phyloP scores from a whole-genome alignment of 2,329 filamentous ascomycete genomes.

The Cladosporium sp. region DNA sequence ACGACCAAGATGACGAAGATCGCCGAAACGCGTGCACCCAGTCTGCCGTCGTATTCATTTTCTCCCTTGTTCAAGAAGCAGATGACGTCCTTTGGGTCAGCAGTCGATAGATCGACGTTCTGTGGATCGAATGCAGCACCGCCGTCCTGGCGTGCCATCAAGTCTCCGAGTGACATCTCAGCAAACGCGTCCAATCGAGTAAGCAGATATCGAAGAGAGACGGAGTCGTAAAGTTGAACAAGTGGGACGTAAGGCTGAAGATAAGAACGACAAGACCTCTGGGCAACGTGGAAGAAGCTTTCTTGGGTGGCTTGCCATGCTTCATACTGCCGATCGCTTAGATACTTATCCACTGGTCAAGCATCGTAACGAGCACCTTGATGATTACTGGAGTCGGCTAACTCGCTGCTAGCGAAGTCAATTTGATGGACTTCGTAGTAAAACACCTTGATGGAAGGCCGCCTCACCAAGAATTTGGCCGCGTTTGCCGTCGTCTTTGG shows the following conservation, averaged over 20 bases:
- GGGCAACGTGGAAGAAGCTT: constrained; percentile 19
- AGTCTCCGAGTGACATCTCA: background rate
- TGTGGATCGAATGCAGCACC: constrained; percentile 40
- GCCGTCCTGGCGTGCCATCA: constrained; percentile 11
- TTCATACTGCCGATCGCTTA: constrained; percentile 10
- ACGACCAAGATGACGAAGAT: constrained; percentile 50
- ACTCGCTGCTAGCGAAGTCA: background rate
- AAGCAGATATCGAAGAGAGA: background rate
- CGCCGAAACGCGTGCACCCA: constrained; percentile 48
- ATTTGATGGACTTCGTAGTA: background rate
- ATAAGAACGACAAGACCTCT: constrained; percentile 20
- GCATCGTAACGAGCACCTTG: constrained; percentile 6
- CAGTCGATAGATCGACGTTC: constrained; percentile 36
- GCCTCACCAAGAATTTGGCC: background rate
- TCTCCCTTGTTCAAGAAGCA: constrained; percentile 51
- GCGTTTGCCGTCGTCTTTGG: background rate
- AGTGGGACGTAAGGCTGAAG: constrained; percentile 6
- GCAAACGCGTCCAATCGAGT: background rate
- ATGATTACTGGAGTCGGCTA: constrained; percentile 7
- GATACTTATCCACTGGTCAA: constrained; percentile 11
- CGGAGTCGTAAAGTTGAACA: background rate
- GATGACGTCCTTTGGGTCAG: constrained; percentile 43
- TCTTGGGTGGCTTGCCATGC: constrained; percentile 18
- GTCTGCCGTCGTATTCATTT: constrained; percentile 58
- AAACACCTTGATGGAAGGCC: constrained; percentile 21